A percentile compares a stretch with the other conserved stretches of the same genome.
phyloP scores from a whole-genome alignment of 2,329 filamentous ascomycete genomes.

The Scytalidium sp. region DNA sequence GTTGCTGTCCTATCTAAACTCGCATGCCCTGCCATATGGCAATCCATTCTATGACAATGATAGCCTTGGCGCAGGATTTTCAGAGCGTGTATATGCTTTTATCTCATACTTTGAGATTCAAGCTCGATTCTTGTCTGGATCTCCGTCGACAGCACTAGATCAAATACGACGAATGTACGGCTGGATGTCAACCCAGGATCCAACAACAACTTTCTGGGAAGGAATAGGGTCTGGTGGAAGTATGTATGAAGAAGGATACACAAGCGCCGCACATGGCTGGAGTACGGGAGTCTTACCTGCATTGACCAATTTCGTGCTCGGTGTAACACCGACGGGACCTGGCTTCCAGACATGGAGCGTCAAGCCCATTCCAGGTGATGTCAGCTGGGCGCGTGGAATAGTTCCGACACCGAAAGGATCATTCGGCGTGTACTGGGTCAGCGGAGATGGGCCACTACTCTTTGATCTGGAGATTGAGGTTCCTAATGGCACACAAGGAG shows the following conservation, averaged over 20 bases:
- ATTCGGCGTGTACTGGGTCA: constrained; percentile 37
- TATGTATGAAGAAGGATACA: constrained; percentile 44
- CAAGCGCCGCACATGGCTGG: constrained; percentile 50
- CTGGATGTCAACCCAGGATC: constrained; percentile 47
- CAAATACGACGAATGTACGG: constrained; percentile 45
- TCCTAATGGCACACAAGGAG: too few relatives aligned
- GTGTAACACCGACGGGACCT: constrained; percentile 39
- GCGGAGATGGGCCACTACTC: too few relatives aligned
- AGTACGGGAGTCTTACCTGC: constrained; percentile 47
- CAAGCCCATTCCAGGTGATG: constrained; percentile 31
- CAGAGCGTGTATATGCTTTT: constrained; percentile 47
- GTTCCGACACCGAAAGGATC: constrained; percentile 39
- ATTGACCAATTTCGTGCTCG: constrained; percentile 43
- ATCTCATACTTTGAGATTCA: constrained; percentile 50
- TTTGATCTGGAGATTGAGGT: too few relatives aligned
- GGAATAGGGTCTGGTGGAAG: constrained; percentile 41
- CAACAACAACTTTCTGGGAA: constrained; percentile 47
- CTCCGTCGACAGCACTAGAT: constrained; percentile 36
- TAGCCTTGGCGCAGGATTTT: constrained; percentile 33
- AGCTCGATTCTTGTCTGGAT: constrained; percentile 40
- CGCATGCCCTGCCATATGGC: constrained; percentile 39
- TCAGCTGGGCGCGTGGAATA: constrained; percentile 41
- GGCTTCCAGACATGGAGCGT: constrained; percentile 42
- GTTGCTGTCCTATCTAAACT: constrained; percentile 30
- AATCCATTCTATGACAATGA: constrained; percentile 51